These are phyloP conservation scores for Aspergillus sparsus DNA, from an alignment of 495 filamentous ascomycete genomes.

Conservation along the genomic window DNA sequence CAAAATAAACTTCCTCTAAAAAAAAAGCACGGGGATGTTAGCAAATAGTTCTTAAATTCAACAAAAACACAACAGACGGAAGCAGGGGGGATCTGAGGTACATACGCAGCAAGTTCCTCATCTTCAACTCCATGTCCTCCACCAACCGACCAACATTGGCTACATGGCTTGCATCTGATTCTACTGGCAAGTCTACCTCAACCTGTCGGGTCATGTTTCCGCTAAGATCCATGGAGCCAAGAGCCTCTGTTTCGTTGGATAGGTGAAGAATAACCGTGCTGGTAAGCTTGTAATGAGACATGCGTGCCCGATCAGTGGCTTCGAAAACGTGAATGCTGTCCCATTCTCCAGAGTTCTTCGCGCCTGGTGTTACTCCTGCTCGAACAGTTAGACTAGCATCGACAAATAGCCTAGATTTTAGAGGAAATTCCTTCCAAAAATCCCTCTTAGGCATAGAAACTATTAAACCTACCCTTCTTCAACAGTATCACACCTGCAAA, in stretches of 20 bases:
- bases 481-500: conserved; percentile 94
- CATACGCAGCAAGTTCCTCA: conserved; percentile 91
- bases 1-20: conserved; percentile 95
- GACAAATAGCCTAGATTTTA: not conserved
- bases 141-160: conserved; percentile 93
- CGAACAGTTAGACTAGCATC: conserved; percentile 4
- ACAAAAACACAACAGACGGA: not conserved
- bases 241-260: conserved; percentile 63
- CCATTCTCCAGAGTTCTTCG: conserved; percentile 82
- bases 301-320: conserved; percentile 83
- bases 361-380: conserved; percentile 62
- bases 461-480: conserved; percentile 72
- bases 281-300: conserved; percentile 95
- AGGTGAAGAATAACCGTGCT: conserved; percentile 94
- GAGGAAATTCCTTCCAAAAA: not conserved
- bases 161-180: conserved; percentile 90
- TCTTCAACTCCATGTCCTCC: conserved; percentile 99
- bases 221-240: conserved; percentile 89
- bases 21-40: conserved; percentile 18
- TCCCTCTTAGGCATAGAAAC: too few relatives aligned
- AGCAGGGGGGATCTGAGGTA: conserved; percentile 7
- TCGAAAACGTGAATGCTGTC: conserved; percentile 99
- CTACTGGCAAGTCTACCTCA: conserved; percentile 84
- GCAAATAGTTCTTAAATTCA: conserved; percentile 3
- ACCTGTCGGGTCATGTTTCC: conserved; percentile 98